Conservation (phyloP, 345 rosid genomes). For the Draba incana region DNA sequence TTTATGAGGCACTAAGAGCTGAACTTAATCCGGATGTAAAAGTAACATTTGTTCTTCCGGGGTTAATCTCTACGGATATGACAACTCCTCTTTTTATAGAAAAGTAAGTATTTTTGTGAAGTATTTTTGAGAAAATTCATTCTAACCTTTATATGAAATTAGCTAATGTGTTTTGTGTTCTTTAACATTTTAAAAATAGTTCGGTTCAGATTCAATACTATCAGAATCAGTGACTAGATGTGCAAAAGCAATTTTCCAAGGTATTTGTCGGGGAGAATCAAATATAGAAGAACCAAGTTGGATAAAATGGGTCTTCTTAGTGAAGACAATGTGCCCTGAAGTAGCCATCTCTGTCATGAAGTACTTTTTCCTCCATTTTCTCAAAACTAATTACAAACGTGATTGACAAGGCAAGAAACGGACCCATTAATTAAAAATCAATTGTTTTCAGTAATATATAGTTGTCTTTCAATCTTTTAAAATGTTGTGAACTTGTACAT, state of each 20-base stretch:
- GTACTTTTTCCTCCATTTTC: not conserved
- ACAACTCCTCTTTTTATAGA: conserved; percentile 2
- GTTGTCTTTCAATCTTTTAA: too few relatives aligned
- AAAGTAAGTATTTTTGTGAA: not conserved
- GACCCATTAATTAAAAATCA: too few relatives aligned
- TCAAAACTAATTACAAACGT: not conserved
- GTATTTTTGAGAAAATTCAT: not conserved
- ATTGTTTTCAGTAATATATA: too few relatives aligned
- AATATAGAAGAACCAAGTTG: conserved; percentile 13
- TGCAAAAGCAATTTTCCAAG: conserved; percentile 4
- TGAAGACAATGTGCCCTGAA: conserved; percentile 14
- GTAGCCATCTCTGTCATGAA: not conserved
- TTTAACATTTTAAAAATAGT: not conserved
- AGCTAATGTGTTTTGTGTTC: not conserved
- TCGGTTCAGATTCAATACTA: not conserved
- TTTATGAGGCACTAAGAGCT: conserved; percentile 48
- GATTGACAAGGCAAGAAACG: not conserved
- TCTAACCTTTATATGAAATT: not conserved
- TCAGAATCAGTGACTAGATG: conserved; percentile 1
- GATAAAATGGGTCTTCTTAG: not conserved
- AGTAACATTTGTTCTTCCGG: conserved; percentile 53
- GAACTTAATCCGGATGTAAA: conserved; percentile 48
- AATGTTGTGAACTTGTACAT: too few relatives aligned
- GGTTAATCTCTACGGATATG: conserved; percentile 36
- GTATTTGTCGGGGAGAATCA: conserved; percentile 11